phyloP scores from a whole-genome alignment of 331 rosid genomes.

The Acacia pycnantha region DNA sequence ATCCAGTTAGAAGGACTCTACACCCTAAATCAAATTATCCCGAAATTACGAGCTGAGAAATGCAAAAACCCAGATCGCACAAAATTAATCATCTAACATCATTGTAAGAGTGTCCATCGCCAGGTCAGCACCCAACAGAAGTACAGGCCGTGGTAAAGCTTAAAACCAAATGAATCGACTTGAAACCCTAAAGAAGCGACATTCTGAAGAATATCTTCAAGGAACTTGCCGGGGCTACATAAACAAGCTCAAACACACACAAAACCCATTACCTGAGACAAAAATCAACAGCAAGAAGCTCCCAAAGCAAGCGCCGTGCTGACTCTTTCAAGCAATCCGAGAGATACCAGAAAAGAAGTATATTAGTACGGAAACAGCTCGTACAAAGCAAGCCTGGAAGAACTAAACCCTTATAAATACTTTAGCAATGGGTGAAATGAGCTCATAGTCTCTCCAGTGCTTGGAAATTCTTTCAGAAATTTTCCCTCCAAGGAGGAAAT shows the following conservation, averaged over 20 bases:
- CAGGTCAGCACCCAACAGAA: constrained; percentile 14
- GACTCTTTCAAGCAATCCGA: constrained; percentile 4
- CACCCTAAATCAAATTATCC: constrained; percentile 7
- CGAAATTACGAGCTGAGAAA: constrained; percentile 1
- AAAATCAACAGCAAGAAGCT: constrained; percentile 22
- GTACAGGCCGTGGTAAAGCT: background rate
- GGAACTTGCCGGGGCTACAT: constrained; percentile 12
- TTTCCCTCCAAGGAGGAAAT: constrained; percentile 85
- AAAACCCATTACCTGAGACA: constrained; percentile 23
- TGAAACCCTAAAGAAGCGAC: constrained; percentile 44
- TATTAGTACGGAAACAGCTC: constrained; percentile 10
- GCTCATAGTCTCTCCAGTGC: constrained; percentile 23
- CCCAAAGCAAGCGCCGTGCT: constrained; percentile 2
- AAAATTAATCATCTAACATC: constrained; percentile 26
- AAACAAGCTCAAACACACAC: constrained; percentile 19
- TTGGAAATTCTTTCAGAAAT: constrained; percentile 30
- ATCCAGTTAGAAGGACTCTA: constrained; percentile 1
- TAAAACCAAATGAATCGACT: background rate
- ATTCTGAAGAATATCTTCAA: background rate
- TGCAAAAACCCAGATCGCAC: constrained; percentile 1
- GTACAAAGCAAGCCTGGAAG: constrained; percentile 30
- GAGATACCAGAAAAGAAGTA: background rate
- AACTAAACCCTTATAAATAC: constrained; percentile 52
- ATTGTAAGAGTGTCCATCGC: background rate
- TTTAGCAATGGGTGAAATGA: constrained; percentile 32